Base-by-base conservation (phyloP, 2,329 filamentous ascomycete genomes). In the Monosporascus sp. region DNA sequence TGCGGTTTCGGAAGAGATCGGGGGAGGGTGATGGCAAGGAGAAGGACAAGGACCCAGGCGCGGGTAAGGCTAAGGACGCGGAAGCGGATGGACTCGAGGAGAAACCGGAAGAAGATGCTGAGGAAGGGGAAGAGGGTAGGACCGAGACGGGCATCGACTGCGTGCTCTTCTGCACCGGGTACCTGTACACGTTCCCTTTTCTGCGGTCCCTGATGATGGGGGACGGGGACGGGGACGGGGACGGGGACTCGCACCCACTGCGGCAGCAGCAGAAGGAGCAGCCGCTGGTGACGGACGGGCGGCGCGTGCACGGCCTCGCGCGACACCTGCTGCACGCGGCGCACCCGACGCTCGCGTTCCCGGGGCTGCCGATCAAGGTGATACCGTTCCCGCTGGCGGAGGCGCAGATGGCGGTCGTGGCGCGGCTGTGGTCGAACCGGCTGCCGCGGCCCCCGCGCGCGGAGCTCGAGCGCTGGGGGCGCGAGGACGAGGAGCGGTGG, bases 111-210 rank as follows among this genome's bases (percentile, higher is more conserved):
- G 31, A 14, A 20, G 4, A 24, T 43, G 40, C 9, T 5, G 40
- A 20, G 22, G 40, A 60, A 64, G 71, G 3, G 63, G 80, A 24
- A 47, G 80, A 89, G 61, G 87, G 86, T 1, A 76, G 75, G 0
- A 65, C 86, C 9, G 88, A 91, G 64, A 72, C 72, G 3, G 74
- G 85, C 37, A 71, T 97, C 52, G 92, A 97, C 63, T 80, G 83
- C 1, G 74, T 97, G 6, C 68, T 97, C 27, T 97, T 93, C 70
- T 92, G 89, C 68, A 97, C 93, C 0, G 93, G 93, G 0, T 97
- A 95, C 64, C 81, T 96, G 53, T 96, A 89, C 71, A 85, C 86
- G 5, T 88, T 88, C 54, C 91, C 91, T 0, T 97, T 96, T 64
- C 67, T 87, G 5, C 66, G 68, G 14, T 66, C 71, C 2, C 59